A percentile compares a stretch with the other conserved stretches of the same genome.
These are phyloP conservation scores for Lepidium sativum DNA, from an alignment of 345 rosid genomes.

Conservation along the genomic window DNA sequence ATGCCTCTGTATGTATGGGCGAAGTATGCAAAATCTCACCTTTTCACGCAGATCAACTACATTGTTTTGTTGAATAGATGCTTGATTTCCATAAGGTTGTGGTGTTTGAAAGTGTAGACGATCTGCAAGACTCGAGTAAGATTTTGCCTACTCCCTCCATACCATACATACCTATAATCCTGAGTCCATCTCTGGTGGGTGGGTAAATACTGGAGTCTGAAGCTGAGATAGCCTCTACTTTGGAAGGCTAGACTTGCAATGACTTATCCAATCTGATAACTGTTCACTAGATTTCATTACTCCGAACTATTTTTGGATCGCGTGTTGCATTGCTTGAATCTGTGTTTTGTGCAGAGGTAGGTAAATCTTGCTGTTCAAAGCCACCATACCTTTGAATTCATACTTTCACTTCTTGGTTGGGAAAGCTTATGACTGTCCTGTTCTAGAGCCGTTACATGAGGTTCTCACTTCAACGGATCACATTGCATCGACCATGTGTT, in stretches of 20 bases:
- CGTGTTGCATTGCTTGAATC: neutral
- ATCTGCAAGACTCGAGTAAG: neutral
- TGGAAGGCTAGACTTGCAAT: neutral
- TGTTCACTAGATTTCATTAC: neutral
- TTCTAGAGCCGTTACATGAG: neutral
- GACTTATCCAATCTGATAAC: neutral
- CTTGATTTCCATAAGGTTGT: neutral
- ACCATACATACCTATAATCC: constrained; percentile 5
- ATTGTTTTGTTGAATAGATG: neutral
- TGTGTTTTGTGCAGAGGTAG: neutral
- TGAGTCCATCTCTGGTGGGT: neutral
- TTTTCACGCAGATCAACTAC: constrained; percentile 7
- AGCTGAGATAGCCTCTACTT: neutral
- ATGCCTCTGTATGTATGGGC: constrained; percentile 5
- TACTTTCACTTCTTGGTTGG: neutral
- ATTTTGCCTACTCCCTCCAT: constrained; percentile 15
- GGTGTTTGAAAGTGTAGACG: neutral
- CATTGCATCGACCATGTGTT: neutral
- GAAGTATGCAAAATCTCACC: constrained; percentile 22
- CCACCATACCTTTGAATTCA: neutral
- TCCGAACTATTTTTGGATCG: neutral
- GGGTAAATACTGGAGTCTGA: neutral
- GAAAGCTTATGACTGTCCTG: neutral
- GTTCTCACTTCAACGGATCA: neutral
- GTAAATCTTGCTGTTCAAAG: neutral